A percentile compares a stretch with the other conserved stretches of the same genome.
phyloP scores from a whole-genome alignment of 2,329 filamentous ascomycete species.

The Sclerotiophoma versabilis region DNA sequence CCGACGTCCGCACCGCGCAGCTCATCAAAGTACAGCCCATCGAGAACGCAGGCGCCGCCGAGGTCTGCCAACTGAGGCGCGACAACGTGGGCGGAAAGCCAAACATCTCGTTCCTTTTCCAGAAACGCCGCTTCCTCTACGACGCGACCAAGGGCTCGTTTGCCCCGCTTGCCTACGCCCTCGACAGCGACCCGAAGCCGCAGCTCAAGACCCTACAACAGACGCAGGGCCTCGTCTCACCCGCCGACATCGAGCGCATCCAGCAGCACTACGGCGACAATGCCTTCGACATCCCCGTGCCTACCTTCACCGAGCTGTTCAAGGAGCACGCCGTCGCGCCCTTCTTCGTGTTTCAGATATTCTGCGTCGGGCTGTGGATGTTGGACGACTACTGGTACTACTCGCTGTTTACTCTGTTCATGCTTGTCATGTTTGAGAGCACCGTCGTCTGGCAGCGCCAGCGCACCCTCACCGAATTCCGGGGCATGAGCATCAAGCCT shows the following conservation, averaged over 20 bases:
- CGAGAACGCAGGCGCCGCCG: slow-evolving; percentile 85
- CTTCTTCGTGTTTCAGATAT: slow-evolving; percentile 99
- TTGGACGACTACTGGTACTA: slow-evolving; percentile 99
- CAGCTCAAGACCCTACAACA: slow-evolving; percentile 78
- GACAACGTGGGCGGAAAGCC: slow-evolving; percentile 79
- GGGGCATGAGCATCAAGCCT: slow-evolving; percentile 99
- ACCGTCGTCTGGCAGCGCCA: slow-evolving; percentile 99
- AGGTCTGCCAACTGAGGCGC: slow-evolving; percentile 82
- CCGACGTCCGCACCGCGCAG: slow-evolving; percentile 73
- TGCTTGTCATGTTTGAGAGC: slow-evolving; percentile 97
- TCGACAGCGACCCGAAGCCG: slow-evolving; percentile 87
- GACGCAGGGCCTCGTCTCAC: slow-evolving; percentile 75
- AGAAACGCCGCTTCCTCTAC: slow-evolving; percentile 96
- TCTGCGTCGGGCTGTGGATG: slow-evolving; percentile 98
- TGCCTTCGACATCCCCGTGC: slow-evolving; percentile 96
- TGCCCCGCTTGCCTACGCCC: slow-evolving; percentile 78
- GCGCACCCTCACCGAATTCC: slow-evolving; percentile 93
- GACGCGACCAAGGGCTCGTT: slow-evolving; percentile 76
- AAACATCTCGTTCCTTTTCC: slow-evolving; percentile 90
- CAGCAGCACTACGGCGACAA: slow-evolving; percentile 95
- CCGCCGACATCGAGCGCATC: slow-evolving; percentile 78
- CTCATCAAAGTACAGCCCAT: slow-evolving; percentile 93
- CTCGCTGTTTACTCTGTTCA: slow-evolving; percentile 97
- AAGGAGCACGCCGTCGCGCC: slow-evolving; percentile 98
- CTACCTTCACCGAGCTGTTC: slow-evolving; percentile 94